Percentiles rank a stretch among this genome's conserved stretches.
phyloP scores from a whole-genome alignment of 2,329 filamentous ascomycete genomes.

The Emergomyces pasteurianus region DNA sequence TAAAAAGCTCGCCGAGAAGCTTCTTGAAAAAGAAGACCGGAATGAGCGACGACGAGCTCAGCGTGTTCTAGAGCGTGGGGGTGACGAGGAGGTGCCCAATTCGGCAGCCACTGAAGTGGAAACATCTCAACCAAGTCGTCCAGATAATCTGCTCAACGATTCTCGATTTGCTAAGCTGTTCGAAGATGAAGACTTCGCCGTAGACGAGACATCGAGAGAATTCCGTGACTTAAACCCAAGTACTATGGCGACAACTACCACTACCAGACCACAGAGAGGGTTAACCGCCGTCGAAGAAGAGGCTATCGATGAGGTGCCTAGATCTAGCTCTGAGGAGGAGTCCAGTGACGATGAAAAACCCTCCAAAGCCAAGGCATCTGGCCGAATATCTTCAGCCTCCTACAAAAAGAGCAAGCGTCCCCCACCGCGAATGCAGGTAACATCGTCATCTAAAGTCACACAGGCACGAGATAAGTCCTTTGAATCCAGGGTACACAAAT shows the following conservation, averaged over 20 bases:
- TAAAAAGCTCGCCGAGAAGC: slow-evolving; percentile 49
- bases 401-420: slow-evolving; percentile 44
- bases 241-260: slow-evolving; percentile 39
- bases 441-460: slow-evolving; percentile 36
- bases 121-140: slow-evolving; percentile 1
- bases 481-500: slow-evolving; percentile 41
- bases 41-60: slow-evolving; percentile 33
- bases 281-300: slow-evolving; percentile 54
- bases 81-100: slow-evolving; percentile 36
- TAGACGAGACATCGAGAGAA: slow-evolving; percentile 80
- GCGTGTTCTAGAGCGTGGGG: slow-evolving; percentile 42
- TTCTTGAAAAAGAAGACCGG: slow-evolving; percentile 50
- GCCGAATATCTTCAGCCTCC: slow-evolving; percentile 41
- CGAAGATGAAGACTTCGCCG: slow-evolving; percentile 81
- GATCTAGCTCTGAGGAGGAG: slow-evolving; percentile 28
- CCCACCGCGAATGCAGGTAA: slow-evolving; percentile 45
- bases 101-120: slow-evolving; percentile 14
- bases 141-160: slow-evolving; percentile 60
- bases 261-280: slow-evolving; percentile 32
- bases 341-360: slow-evolving; percentile 21
- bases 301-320: slow-evolving; percentile 39
- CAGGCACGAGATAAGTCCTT: slow-evolving; percentile 44
- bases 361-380: slow-evolving; percentile 21
- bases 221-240: slow-evolving; percentile 85
- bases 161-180: slow-evolving; percentile 80